Conservation (phyloP, 495 filamentous ascomycete genomes). For the Aspergillus cavernicola region DNA sequence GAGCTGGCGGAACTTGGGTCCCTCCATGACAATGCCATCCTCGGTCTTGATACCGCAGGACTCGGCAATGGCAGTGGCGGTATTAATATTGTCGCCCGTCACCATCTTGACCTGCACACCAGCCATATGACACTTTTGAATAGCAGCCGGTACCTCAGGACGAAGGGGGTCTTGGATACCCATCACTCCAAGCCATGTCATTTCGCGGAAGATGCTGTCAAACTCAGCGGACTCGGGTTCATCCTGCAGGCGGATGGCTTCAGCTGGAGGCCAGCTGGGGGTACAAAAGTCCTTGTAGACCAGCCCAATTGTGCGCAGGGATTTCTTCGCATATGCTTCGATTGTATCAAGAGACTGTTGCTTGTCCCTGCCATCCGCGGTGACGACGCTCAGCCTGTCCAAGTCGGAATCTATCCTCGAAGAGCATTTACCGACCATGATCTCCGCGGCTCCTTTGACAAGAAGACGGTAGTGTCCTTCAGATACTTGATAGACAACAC, state of each 20-base stretch:
- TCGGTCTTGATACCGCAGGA: conserved; percentile 80
- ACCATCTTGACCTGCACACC: conserved; percentile 89
- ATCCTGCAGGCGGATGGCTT: conserved; percentile 42
- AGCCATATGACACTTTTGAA: conserved; percentile 67
- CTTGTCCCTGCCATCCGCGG: conserved; percentile 30
- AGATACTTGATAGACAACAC: conserved; percentile 55
- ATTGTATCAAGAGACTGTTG: conserved; percentile 40
- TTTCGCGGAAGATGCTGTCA: conserved; percentile 52
- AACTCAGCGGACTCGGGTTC: conserved; percentile 51
- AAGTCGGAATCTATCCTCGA: conserved; percentile 26
- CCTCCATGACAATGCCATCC: conserved; percentile 77
- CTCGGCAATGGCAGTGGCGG: conserved; percentile 74
- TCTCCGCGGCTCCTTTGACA: conserved; percentile 68
- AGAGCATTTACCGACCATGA: conserved; percentile 55
- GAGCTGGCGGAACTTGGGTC: conserved; percentile 76
- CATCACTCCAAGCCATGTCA: conserved; percentile 60
- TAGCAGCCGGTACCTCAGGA: conserved; percentile 72
- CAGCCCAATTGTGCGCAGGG: conserved; percentile 61
- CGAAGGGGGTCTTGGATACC: conserved; percentile 67
- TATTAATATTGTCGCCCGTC: conserved; percentile 78
- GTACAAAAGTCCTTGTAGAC: conserved; percentile 61
- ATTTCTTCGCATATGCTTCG: conserved; percentile 52
- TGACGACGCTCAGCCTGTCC: conserved; percentile 35
- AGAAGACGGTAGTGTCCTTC: conserved; percentile 56
- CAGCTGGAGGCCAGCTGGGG: conserved; percentile 58